A percentile compares a stretch with the other conserved stretches of the same genome.
Evolutionary conservation across 768 basidiomycete species (phyloP).

Genomic region (Trichaptum fuscoviolaceum): DNA sequence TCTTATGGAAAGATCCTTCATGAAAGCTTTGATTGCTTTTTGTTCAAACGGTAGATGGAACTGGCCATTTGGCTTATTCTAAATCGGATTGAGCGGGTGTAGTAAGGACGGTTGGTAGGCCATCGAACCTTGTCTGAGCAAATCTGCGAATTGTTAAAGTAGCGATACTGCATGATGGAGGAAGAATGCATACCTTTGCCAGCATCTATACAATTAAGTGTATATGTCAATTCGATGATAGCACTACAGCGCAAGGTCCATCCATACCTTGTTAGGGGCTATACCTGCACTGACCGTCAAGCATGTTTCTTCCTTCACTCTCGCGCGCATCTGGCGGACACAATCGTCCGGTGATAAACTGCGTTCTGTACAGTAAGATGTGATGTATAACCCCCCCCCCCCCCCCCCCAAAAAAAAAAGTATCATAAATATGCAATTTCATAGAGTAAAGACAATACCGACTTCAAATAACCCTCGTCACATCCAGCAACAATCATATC

Average conservation of each 20-base stretch:
- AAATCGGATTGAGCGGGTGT: slow-evolving; percentile 8
- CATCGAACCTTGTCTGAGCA: slow-evolving; percentile 78
- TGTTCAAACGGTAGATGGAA: slow-evolving; percentile 67
- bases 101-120: slow-evolving; percentile 7
- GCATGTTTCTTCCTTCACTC: slow-evolving; percentile 71
- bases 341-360: slow-evolving; percentile 63
- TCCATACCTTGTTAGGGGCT: slow-evolving; percentile 83
- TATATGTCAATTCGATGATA: slow-evolving; percentile 10
- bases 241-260: slow-evolving; percentile 19
- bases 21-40: slow-evolving; percentile 64
- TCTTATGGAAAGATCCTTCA: slow-evolving; percentile 76
- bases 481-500: slow-evolving; percentile 71
- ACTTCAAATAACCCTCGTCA: slow-evolving; percentile 94
- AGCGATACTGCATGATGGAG: neutral
- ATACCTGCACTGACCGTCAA: slow-evolving; percentile 94
- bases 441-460: slow-evolving; percentile 19
- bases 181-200: slow-evolving; percentile 60
- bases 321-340: slow-evolving; percentile 68
- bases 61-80: slow-evolving; percentile 96
- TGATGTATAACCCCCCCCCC: no score
- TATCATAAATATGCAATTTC: neutral
- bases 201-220: slow-evolving; percentile 58
- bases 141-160: slow-evolving; percentile 43
- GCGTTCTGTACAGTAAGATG: slow-evolving; percentile 71
- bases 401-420: slow-evolving; percentile 37